Conservation (phyloP, 257 asterid species). For the Datura wrightii region DNA sequence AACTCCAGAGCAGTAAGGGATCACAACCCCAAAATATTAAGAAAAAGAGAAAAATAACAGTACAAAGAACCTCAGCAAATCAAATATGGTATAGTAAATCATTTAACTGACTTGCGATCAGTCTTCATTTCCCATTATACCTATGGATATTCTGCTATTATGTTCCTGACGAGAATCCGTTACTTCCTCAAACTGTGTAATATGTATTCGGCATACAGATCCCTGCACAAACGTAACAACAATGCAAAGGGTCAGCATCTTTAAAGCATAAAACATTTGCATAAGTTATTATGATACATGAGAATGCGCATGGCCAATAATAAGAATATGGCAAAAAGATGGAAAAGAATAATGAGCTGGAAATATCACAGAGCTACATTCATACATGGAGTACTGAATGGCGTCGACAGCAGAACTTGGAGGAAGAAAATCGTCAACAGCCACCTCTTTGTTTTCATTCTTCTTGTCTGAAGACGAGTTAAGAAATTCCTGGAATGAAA, state of each 20-base stretch:
- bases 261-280: too few relatives aligned
- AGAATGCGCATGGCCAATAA: neutral
- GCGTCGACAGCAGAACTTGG: slow-evolving; percentile 60
- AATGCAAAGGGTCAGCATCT: neutral
- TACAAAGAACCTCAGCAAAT: neutral
- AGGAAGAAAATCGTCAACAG: slow-evolving; percentile 73
- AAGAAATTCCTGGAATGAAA: slow-evolving; percentile 29
- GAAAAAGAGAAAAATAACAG: neutral
- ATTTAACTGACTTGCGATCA: neutral
- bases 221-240: slow-evolving; percentile 49
- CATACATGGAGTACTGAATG: slow-evolving; percentile 83
- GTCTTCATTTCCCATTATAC: neutral
- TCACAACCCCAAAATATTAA: neutral
- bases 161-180: neutral
- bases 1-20: neutral
- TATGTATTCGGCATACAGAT: slow-evolving; percentile 83
- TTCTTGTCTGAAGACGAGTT: slow-evolving; percentile 64
- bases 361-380: neutral
- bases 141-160: neutral
- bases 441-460: slow-evolving; percentile 88
- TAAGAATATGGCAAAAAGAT: neutral
- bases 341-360: neutral
- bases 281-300: neutral
- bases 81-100: neutral
- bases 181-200: slow-evolving; percentile 66